A percentile compares a stretch with the other conserved stretches of the same genome.
phyloP scores from a whole-genome alignment of 176 grass and related monocot species.

The Typha latifolia region DNA sequence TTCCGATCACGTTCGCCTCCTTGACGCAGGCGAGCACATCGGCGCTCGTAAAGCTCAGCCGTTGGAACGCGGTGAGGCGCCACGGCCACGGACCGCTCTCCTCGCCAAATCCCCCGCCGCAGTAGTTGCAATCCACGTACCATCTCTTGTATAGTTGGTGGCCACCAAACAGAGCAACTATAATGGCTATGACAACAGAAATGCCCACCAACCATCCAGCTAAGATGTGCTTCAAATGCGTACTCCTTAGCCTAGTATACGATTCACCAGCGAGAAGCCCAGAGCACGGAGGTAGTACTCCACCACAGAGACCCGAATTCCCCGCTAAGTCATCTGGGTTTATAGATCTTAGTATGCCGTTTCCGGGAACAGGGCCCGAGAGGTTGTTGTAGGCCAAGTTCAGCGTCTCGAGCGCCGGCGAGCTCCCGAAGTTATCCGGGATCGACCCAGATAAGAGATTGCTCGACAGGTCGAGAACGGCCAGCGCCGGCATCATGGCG shows the following conservation, averaged over 20 bases:
- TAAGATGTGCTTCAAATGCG: constrained; percentile 37
- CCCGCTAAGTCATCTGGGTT: constrained; percentile 79
- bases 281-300: constrained; percentile 57
- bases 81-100: constrained; percentile 49
- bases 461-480: constrained; percentile 72
- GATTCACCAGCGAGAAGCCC: constrained; percentile 13
- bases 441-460: constrained; percentile 66
- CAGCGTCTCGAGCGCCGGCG: constrained; percentile 80
- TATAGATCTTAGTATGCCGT: constrained; percentile 66
- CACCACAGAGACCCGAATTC: constrained; percentile 67
- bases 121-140: constrained; percentile 16
- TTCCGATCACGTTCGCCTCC: constrained; percentile 89
- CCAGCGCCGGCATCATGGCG: constrained; percentile 76
- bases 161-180: constrained; percentile 34
- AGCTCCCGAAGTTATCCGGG: constrained; percentile 86
- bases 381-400: constrained; percentile 86
- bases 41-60: constrained; percentile 54
- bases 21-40: constrained; percentile 84
- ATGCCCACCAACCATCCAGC: constrained; percentile 53
- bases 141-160: constrained; percentile 55
- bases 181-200: constrained; percentile 25
- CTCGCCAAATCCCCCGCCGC: constrained; percentile 21
- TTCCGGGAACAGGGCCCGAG: constrained; percentile 51
- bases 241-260: constrained; percentile 14
- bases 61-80: constrained; percentile 80